Conservation (phyloP, 2,329 filamentous ascomycete genomes). For the Stachybotrys echinatus region DNA sequence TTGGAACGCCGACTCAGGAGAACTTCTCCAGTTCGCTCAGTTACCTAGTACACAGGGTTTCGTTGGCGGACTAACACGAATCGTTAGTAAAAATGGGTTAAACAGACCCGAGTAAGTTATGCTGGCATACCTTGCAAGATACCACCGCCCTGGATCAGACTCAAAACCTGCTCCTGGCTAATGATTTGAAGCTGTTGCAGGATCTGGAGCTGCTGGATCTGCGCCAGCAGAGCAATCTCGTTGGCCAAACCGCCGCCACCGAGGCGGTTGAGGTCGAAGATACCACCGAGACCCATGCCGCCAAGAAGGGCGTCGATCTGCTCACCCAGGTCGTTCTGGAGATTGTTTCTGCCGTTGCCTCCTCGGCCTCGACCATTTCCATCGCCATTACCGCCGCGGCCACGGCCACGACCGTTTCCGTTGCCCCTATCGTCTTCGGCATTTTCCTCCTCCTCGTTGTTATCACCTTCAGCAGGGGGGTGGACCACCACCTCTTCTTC, state of each 20-base stretch:
- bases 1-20: background rate
- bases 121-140: background rate
- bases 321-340: constrained; percentile 10
- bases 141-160: constrained; percentile 8
- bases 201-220: constrained; percentile 19
- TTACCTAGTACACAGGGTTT: background rate
- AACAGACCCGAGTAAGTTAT: background rate
- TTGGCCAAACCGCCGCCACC: constrained; percentile 19
- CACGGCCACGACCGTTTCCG: background rate
- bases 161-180: constrained; percentile 12
- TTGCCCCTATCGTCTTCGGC: constrained; percentile 3
- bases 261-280: constrained; percentile 19
- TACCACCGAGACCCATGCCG: constrained; percentile 18
- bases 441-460: constrained; percentile 1
- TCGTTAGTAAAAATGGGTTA: background rate
- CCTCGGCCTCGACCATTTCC: constrained; percentile 3
- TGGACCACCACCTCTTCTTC: background rate
- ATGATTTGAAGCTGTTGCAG: constrained; percentile 17
- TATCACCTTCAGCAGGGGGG: background rate
- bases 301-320: constrained; percentile 17
- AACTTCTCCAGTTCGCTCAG: background rate
- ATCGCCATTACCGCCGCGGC: constrained; percentile 3
- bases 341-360: constrained; percentile 8
- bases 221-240: constrained; percentile 16
- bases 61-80: background rate